phyloP scores from a whole-genome alignment of 129 eudicot genomes.

The Flaveria robusta region DNA sequence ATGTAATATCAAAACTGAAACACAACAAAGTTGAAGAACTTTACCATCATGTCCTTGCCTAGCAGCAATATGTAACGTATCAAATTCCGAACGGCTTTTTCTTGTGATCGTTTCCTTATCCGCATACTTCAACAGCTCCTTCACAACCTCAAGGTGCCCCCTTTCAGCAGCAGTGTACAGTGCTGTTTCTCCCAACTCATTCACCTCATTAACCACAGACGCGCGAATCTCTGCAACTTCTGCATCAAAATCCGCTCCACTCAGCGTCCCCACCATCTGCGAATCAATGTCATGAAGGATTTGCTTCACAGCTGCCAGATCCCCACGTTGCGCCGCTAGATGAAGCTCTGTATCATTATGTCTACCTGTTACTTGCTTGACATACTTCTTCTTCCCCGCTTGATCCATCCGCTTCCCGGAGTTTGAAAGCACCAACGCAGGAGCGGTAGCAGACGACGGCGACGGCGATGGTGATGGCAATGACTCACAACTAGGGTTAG shows the following conservation, averaged over 20 bases:
- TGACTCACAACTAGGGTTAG: slow-evolving; percentile 21
- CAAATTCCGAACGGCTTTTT: slow-evolving; percentile 56
- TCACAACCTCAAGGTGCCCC: slow-evolving; percentile 70
- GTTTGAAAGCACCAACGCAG: slow-evolving; percentile 72
- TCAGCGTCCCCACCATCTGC: slow-evolving; percentile 61
- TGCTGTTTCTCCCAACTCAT: slow-evolving; percentile 67
- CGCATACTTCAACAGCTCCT: slow-evolving; percentile 64
- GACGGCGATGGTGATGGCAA: slow-evolving; percentile 65
- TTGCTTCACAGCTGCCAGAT: slow-evolving; percentile 68
- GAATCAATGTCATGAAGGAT: slow-evolving; percentile 60
- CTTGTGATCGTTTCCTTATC: slow-evolving; percentile 47
- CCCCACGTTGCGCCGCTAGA: slow-evolving; percentile 79
- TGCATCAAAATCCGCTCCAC: slow-evolving; percentile 65
- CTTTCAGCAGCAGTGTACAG: slow-evolving; percentile 67
- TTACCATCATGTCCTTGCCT: slow-evolving; percentile 76
- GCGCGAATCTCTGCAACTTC: slow-evolving; percentile 83
- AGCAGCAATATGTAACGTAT: slow-evolving; percentile 80
- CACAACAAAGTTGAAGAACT: slow-evolving; percentile 26
- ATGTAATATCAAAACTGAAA: not conserved
- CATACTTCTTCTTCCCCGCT: slow-evolving; percentile 78
- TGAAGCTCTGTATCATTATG: slow-evolving; percentile 88
- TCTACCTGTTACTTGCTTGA: slow-evolving; percentile 79
- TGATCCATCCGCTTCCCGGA: slow-evolving; percentile 86
- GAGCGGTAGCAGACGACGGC: slow-evolving; percentile 60
- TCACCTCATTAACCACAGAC: slow-evolving; percentile 65